phyloP scores from a whole-genome alignment of 2,329 filamentous ascomycete species.

The Bipolaris sorokiniana region DNA sequence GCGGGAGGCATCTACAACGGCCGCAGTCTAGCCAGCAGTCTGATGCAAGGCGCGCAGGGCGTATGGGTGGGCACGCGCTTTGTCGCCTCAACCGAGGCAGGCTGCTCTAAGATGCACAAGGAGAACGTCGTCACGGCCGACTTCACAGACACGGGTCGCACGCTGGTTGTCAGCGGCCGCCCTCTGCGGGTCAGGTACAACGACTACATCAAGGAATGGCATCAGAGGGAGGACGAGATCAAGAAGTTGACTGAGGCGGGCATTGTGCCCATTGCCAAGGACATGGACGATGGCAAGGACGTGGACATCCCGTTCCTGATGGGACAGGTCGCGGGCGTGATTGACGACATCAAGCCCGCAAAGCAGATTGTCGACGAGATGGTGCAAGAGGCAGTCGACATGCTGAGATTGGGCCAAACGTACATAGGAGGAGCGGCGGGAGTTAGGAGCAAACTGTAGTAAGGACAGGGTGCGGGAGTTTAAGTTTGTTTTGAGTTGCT shows the following conservation, averaged over 20 bases:
- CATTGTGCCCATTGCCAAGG: conserved; percentile 79
- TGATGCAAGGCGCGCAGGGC: conserved; percentile 87
- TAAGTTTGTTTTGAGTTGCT: not conserved
- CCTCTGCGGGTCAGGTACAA: conserved; percentile 83
- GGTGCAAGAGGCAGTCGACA: conserved; percentile 61
- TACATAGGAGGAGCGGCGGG: conserved; percentile 35
- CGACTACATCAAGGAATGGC: conserved; percentile 83
- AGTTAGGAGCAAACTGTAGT: conserved; percentile 44
- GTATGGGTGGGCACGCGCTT: conserved; percentile 97
- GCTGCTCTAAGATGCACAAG: conserved; percentile 82
- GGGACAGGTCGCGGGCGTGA: conserved; percentile 87
- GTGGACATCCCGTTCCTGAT: conserved; percentile 88
- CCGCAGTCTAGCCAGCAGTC: conserved; percentile 74
- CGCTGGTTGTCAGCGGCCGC: conserved; percentile 80
- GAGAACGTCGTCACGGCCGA: conserved; percentile 78
- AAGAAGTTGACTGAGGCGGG: conserved; percentile 76
- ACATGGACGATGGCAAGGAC: conserved; percentile 81
- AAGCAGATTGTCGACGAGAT: conserved; percentile 87
- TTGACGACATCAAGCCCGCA: conserved; percentile 79
- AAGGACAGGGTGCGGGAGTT: not conserved
- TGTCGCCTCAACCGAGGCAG: conserved; percentile 81
- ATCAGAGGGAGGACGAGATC: conserved; percentile 75
- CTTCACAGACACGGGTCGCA: conserved; percentile 81
- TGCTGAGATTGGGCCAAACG: conserved; percentile 46
- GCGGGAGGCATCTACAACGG: conserved; percentile 89